A percentile compares a stretch with the other conserved stretches of the same genome.
These are phyloP conservation scores for Metschnikowia cerradonensis DNA, from an alignment of 805 yeast species.

Conservation along the genomic window DNA sequence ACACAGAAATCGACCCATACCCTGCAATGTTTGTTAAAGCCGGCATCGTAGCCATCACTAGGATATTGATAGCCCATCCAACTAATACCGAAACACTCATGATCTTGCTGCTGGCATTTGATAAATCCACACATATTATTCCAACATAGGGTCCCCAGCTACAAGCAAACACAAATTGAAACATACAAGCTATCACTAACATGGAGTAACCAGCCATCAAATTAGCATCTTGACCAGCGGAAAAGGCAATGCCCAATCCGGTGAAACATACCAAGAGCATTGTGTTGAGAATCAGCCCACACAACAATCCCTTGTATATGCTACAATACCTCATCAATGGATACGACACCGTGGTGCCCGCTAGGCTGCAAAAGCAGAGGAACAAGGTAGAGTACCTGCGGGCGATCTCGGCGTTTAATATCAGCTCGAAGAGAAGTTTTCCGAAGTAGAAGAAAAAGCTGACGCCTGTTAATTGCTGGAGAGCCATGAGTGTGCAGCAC, in stretches of 20 bases:
- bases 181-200: constrained; percentile 17
- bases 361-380: constrained; percentile 20
- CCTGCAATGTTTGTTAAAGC: constrained; percentile 17
- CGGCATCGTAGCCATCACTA: constrained; percentile 15
- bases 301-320: constrained; percentile 11
- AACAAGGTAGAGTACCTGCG: constrained; percentile 12
- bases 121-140: constrained; percentile 20
- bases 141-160: constrained; percentile 35
- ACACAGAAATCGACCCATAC: constrained; percentile 19
- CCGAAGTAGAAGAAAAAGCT: constrained; percentile 33
- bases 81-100: constrained; percentile 19
- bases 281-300: constrained; percentile 8
- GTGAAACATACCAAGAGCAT: constrained; percentile 4
- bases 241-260: constrained; percentile 2
- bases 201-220: constrained; percentile 7
- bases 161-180: constrained; percentile 21
- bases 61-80: constrained; percentile 23
- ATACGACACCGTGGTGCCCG: constrained; percentile 19
- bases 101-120: constrained; percentile 20
- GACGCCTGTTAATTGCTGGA: constrained; percentile 34
- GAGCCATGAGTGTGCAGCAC: constrained; percentile 25
- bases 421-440: constrained; percentile 18
- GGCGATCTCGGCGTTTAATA: background rate
- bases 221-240: background rate
- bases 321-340: constrained; percentile 13